These are phyloP conservation scores for Phialocephala subalpina DNA, from an alignment of 2,329 filamentous ascomycete species.

Conservation along the genomic window DNA sequence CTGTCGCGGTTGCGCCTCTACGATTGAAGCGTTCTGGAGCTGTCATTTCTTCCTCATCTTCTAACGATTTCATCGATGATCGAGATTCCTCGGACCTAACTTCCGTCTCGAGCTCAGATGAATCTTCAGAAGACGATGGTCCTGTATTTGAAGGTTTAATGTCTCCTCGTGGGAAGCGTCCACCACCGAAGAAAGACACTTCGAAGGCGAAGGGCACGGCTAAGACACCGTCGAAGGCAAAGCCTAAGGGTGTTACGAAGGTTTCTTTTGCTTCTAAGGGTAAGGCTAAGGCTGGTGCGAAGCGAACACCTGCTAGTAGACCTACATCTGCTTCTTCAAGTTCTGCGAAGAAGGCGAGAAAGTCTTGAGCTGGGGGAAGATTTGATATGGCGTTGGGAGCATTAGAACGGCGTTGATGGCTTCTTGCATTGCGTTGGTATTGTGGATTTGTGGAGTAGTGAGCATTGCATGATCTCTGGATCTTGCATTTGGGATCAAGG, in stretches of 20 bases:
- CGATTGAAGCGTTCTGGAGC: neutral
- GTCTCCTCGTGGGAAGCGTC: neutral
- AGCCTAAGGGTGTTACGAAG: neutral
- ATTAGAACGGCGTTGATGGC: slow-evolving; percentile 1
- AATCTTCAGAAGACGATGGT: slow-evolving; percentile 6
- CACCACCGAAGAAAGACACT: neutral
- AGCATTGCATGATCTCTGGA: no score
- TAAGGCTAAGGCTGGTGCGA: neutral
- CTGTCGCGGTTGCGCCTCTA: slow-evolving; percentile 13
- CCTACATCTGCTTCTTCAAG: neutral
- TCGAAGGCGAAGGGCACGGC: neutral
- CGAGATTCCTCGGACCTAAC: neutral
- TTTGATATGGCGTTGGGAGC: neutral
- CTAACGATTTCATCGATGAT: neutral
- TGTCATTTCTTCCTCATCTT: neutral
- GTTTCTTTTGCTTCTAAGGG: neutral
- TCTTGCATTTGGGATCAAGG: no score
- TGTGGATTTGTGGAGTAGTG: no score
- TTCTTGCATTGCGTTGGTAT: neutral
- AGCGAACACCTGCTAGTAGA: neutral
- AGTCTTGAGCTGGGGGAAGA: neutral
- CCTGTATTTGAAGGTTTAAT: neutral
- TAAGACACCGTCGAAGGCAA: neutral
- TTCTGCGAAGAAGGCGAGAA: neutral
- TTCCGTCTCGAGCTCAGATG: neutral